phyloP scores from a whole-genome alignment of 148 eudicot genomes.

The Amaranthus hypochondriacus region DNA sequence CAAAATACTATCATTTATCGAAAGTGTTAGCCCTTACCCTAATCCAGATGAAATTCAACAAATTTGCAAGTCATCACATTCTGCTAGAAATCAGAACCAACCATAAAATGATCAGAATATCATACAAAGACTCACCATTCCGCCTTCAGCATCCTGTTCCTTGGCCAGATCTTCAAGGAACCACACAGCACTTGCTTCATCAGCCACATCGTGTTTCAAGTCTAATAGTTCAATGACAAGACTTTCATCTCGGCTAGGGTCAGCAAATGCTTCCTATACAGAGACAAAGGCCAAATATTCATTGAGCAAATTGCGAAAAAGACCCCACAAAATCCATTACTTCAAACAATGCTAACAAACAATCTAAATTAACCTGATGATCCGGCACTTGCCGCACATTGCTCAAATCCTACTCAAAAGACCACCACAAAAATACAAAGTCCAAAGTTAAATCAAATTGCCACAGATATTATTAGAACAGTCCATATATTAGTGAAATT shows the following conservation, averaged over 20 bases:
- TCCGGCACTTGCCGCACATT: constrained; percentile 76
- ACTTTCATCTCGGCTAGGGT: constrained; percentile 76
- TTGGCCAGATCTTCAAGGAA: constrained; percentile 87
- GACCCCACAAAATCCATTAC: background rate
- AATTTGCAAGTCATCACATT: background rate
- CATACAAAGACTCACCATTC: constrained; percentile 39
- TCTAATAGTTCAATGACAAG: constrained; percentile 73
- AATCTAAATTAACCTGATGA: constrained; percentile 53
- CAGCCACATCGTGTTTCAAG: constrained; percentile 66
- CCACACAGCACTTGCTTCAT: constrained; percentile 82
- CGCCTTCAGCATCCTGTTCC: constrained; percentile 84
- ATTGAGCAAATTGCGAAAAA: background rate
- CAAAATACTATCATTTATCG: background rate
- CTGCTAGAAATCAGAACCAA: background rate
- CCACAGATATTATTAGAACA: constrained; percentile 2
- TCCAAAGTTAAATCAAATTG: constrained; percentile 3
- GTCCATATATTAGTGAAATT: background rate
- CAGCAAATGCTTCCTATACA: constrained; percentile 67
- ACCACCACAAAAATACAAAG: constrained; percentile 6
- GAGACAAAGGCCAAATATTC: background rate
- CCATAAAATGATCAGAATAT: background rate
- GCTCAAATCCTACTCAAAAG: constrained; percentile 63
- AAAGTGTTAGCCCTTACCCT: background rate
- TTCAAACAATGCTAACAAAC: constrained; percentile 5
- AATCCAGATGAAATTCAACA: background rate